phyloP scores from a whole-genome alignment of 2,329 filamentous ascomycete genomes.

The Fusarium mundagurra region DNA sequence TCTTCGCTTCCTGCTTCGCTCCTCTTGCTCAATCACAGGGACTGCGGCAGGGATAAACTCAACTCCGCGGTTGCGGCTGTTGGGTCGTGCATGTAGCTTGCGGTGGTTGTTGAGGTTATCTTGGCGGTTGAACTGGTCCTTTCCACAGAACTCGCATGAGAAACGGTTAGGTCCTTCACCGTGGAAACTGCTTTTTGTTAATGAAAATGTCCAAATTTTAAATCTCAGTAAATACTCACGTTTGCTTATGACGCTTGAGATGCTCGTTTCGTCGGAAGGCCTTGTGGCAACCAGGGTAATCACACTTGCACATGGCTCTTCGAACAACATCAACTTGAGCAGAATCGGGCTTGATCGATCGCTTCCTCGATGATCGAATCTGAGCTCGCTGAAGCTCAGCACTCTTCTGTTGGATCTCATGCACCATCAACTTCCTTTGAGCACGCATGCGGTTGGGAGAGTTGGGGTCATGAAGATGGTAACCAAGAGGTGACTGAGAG shows the following conservation, averaged over 20 bases:
- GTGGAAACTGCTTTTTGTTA: constrained; percentile 43
- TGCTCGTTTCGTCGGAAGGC: constrained; percentile 65
- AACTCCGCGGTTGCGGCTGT: constrained; percentile 52
- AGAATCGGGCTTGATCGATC: constrained; percentile 43
- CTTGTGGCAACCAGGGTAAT: constrained; percentile 58
- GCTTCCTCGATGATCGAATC: constrained; percentile 47
- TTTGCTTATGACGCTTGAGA: constrained; percentile 63
- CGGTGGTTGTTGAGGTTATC: constrained; percentile 56
- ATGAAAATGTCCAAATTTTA: background rate
- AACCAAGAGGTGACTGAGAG: constrained; percentile 49
- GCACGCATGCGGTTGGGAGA: constrained; percentile 48
- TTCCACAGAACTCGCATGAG: constrained; percentile 55
- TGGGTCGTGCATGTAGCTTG: constrained; percentile 53
- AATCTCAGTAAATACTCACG: constrained; percentile 51
- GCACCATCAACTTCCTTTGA: constrained; percentile 53
- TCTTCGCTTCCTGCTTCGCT: constrained; percentile 52
- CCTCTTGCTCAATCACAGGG: constrained; percentile 53
- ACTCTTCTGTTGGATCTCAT: constrained; percentile 56
- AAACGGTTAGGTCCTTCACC: constrained; percentile 53
- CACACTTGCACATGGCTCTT: constrained; percentile 57
- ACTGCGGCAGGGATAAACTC: constrained; percentile 54
- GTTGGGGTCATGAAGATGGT: constrained; percentile 46
- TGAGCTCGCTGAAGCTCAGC: constrained; percentile 56
- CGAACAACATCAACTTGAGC: constrained; percentile 49
- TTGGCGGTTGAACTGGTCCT: constrained; percentile 54